A percentile compares a stretch with the other conserved stretches of the same genome.
phyloP scores from a whole-genome alignment of 176 grass and related monocot genomes.

The Dactylis glomerata region DNA sequence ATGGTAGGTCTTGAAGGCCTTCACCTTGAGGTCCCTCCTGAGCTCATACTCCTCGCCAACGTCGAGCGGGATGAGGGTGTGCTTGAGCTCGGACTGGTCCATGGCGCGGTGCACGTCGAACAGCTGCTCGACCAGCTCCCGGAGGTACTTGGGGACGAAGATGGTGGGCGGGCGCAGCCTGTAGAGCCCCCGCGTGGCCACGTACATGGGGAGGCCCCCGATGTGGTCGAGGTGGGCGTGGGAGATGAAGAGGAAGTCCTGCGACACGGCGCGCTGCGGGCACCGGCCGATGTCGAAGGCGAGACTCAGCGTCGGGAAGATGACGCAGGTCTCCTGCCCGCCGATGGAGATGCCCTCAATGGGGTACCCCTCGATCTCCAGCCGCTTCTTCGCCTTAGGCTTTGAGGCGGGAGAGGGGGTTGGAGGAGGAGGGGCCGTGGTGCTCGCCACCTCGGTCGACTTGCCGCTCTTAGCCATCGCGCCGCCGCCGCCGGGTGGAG shows the following conservation, averaged over 20 bases:
- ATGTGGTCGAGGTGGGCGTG: slow-evolving; percentile 97
- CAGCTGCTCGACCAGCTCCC: slow-evolving; percentile 59
- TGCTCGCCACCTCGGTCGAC: background rate
- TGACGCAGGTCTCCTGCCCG: slow-evolving; percentile 86
- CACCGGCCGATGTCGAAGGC: slow-evolving; percentile 98
- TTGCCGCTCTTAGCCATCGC: slow-evolving; percentile 31
- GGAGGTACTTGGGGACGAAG: slow-evolving; percentile 69
- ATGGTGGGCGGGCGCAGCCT: slow-evolving; percentile 79
- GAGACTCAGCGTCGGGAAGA: slow-evolving; percentile 81
- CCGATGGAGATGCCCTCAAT: slow-evolving; percentile 85
- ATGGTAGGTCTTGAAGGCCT: slow-evolving; percentile 91
- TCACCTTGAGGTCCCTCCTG: slow-evolving; percentile 87
- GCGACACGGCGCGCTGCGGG: slow-evolving; percentile 76
- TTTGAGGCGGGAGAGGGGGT: background rate
- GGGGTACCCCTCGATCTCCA: slow-evolving; percentile 63
- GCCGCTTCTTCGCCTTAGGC: slow-evolving; percentile 8
- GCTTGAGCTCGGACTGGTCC: slow-evolving; percentile 87
- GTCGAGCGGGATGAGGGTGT: slow-evolving; percentile 70
- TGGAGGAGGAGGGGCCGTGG: background rate
- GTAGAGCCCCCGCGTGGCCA: slow-evolving; percentile 83
- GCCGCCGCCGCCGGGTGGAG: slow-evolving; percentile 13
- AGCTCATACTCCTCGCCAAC: slow-evolving; percentile 77
- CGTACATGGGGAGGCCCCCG: slow-evolving; percentile 94
- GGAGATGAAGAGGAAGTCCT: slow-evolving; percentile 95
- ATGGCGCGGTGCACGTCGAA: slow-evolving; percentile 87